Conservation (phyloP, 805 yeast species). For the Kazachstania taianensis region DNA sequence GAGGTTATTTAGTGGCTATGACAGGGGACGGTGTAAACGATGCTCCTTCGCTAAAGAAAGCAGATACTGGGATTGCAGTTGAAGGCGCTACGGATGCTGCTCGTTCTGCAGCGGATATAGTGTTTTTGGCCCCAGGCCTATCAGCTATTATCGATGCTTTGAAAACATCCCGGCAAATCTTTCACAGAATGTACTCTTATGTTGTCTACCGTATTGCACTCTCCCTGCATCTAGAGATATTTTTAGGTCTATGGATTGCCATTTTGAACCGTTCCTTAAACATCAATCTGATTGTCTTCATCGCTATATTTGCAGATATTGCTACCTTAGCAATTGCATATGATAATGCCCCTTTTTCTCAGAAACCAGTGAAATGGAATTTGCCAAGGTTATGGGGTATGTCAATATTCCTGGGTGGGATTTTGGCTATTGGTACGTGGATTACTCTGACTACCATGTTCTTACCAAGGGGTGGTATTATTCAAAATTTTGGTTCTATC, state of each 20-base stretch:
- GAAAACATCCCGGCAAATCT: constrained; percentile 91
- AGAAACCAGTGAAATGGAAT: constrained; percentile 93
- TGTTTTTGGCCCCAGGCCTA: constrained; percentile 90
- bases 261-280: constrained; percentile 77
- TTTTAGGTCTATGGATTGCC: constrained; percentile 95
- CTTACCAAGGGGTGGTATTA: constrained; percentile 82
- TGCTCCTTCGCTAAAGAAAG: constrained; percentile 95
- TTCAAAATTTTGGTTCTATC: constrained; percentile 89
- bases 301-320: constrained; percentile 96
- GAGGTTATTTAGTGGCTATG: constrained; percentile 98
- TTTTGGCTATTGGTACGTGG: constrained; percentile 90
- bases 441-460: constrained; percentile 91
- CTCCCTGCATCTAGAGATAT: constrained; percentile 87
- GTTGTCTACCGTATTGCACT: constrained; percentile 97
- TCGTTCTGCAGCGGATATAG: constrained; percentile 93
- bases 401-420: constrained; percentile 77
- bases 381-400: constrained; percentile 95
- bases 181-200: constrained; percentile 98
- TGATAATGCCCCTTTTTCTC: constrained; percentile 94
- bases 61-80: constrained; percentile 93
- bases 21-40: constrained; percentile 99
- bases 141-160: constrained; percentile 91
- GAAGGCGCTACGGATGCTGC: constrained; percentile 98
- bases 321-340: constrained; percentile 96
- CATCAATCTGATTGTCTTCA: constrained; percentile 88